These are phyloP conservation scores for Fusarium tuaranense DNA, from an alignment of 2,329 filamentous ascomycete genomes.

Conservation along the genomic window DNA sequence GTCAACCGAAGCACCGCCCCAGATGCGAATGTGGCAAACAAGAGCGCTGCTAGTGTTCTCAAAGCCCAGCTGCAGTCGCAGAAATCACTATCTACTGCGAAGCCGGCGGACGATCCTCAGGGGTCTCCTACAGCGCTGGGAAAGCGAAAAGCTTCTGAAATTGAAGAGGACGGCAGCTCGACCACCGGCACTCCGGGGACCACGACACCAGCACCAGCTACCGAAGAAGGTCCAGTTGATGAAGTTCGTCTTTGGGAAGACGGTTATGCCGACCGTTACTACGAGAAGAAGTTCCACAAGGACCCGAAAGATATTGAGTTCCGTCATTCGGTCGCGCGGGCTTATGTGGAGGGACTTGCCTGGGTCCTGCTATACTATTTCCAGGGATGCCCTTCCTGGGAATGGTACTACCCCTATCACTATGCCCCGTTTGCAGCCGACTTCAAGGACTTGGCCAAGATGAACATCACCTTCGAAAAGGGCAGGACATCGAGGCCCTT, in stretches of 20 bases:
- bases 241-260: slow-evolving; percentile 94
- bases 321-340: slow-evolving; percentile 85
- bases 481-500: slow-evolving; percentile 90
- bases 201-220: slow-evolving; percentile 56
- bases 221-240: slow-evolving; percentile 77
- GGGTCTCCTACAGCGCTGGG: slow-evolving; percentile 65
- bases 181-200: slow-evolving; percentile 67
- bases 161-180: slow-evolving; percentile 74
- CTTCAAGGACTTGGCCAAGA: slow-evolving; percentile 84
- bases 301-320: slow-evolving; percentile 85
- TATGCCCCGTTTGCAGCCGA: slow-evolving; percentile 98
- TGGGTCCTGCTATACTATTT: slow-evolving; percentile 99
- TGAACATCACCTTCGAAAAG: slow-evolving; percentile 85
- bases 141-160: slow-evolving; percentile 82
- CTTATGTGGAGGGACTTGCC: slow-evolving; percentile 94
- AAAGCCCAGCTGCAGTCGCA: slow-evolving; percentile 79
- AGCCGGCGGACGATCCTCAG: slow-evolving; percentile 45
- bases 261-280: slow-evolving; percentile 95
- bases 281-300: slow-evolving; percentile 94
- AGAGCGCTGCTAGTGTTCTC: slow-evolving; percentile 90
- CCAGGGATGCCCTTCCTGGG: slow-evolving; percentile 98
- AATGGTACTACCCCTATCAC: slow-evolving; percentile 99
- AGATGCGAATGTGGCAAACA: slow-evolving; percentile 86
- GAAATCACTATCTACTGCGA: slow-evolving; percentile 36
- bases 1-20: slow-evolving; percentile 76